These are phyloP conservation scores for Oryza glumipatula DNA, from an alignment of 176 grass and related monocot species.

Conservation along the genomic window DNA sequence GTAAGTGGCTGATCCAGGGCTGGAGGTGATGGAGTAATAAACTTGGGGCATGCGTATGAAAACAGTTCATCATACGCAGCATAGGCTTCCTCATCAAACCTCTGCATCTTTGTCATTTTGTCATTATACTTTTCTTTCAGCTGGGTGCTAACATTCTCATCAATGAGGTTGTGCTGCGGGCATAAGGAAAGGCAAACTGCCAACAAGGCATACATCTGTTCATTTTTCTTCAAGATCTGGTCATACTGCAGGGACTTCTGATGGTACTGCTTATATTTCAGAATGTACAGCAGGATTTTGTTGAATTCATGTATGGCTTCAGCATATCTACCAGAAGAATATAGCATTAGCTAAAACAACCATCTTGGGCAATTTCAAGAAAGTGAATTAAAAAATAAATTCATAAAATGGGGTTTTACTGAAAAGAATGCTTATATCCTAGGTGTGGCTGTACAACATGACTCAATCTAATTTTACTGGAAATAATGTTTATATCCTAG, in stretches of 20 bases:
- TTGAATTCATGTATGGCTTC: conserved; percentile 91
- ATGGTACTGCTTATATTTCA: conserved; percentile 97
- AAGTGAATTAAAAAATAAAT: neutral
- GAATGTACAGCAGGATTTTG: conserved; percentile 92
- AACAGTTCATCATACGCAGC: conserved; percentile 94
- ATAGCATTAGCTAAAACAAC: conserved; percentile 22
- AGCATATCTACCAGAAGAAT: conserved; percentile 65
- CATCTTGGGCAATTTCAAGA: conserved; percentile 20
- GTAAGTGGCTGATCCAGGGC: conserved; percentile 78
- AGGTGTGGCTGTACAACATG: neutral
- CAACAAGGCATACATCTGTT: conserved; percentile 96
- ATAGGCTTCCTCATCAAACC: conserved; percentile 92
- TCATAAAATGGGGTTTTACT: neutral
- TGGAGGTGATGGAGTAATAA: conserved; percentile 86
- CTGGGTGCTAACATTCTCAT: conserved; percentile 90
- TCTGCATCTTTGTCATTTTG: conserved; percentile 99
- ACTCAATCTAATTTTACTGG: neutral
- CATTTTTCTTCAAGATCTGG: conserved; percentile 50
- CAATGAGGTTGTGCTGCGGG: conserved; percentile 80
- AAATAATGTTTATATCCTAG: neutral
- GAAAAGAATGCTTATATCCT: neutral
- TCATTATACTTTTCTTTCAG: conserved; percentile 98
- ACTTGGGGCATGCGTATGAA: conserved; percentile 93
- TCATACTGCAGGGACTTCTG: conserved; percentile 94
- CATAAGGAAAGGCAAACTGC: conserved; percentile 90